A percentile compares a stretch with the other conserved stretches of the same genome.
phyloP scores from a whole-genome alignment of 371 early-diverging fungal genomes.

The Lichtheimia corymbifera region DNA sequence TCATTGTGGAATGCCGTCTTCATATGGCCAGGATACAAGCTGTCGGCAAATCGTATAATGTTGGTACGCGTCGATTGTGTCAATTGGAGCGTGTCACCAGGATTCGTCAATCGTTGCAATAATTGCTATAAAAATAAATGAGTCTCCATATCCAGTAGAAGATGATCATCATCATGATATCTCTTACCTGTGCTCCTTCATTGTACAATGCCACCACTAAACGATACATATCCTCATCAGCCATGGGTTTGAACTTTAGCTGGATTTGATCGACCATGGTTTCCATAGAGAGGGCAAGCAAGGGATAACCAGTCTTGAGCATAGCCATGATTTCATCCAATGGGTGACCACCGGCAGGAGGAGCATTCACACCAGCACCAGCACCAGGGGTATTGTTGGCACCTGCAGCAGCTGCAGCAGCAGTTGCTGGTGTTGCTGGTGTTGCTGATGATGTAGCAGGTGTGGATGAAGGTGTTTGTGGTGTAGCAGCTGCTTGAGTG shows the following conservation, averaged over 20 bases:
- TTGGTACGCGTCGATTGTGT: slow-evolving; percentile 81
- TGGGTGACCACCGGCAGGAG: slow-evolving; percentile 35
- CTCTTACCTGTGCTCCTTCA: slow-evolving; percentile 82
- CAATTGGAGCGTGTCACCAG: slow-evolving; percentile 65
- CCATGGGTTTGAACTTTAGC: slow-evolving; percentile 86
- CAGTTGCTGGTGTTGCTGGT: not conserved
- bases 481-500: slow-evolving; percentile 25
- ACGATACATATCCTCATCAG: slow-evolving; percentile 96
- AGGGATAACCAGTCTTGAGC: slow-evolving; percentile 94
- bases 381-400: not conserved
- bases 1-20: slow-evolving; percentile 87
- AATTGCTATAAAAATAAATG: slow-evolving; percentile 52
- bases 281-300: slow-evolving; percentile 94
- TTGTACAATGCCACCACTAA: slow-evolving; percentile 86
- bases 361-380: not conserved
- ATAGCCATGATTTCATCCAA: slow-evolving; percentile 97
- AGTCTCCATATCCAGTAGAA: not conserved
- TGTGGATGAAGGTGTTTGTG: slow-evolving; percentile 18
- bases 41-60: slow-evolving; percentile 82
- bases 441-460: slow-evolving; percentile 22
- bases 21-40: slow-evolving; percentile 74
- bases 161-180: not conserved
- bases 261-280: slow-evolving; percentile 97
- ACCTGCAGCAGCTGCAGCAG: slow-evolving; percentile 2
- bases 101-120: slow-evolving; percentile 60